Percentiles rank a stretch among this genome's conserved stretches.
These are phyloP conservation scores for Trametes maxima DNA, from an alignment of 768 basidiomycete species.

Conservation along the genomic window DNA sequence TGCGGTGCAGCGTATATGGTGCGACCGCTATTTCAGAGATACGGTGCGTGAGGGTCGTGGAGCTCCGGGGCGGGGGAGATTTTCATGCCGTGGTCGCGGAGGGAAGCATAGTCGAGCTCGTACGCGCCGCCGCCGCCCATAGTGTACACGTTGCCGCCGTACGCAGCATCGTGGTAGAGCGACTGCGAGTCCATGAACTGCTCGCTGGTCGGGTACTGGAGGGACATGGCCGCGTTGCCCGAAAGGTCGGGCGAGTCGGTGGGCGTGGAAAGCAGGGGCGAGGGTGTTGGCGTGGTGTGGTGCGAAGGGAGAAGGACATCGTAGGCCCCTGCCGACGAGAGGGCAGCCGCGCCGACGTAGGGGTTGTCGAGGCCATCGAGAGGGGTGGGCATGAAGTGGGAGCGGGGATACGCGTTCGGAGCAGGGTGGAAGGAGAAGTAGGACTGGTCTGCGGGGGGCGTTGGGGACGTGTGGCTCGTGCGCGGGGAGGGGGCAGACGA, in stretches of 20 bases:
- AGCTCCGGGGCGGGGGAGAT: slow-evolving; percentile 12
- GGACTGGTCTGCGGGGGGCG: slow-evolving; percentile 1
- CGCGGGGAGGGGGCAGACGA: slow-evolving; percentile 12
- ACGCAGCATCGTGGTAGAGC: slow-evolving; percentile 5
- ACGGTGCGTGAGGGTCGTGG: slow-evolving; percentile 7
- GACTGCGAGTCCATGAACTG: slow-evolving; percentile 14
- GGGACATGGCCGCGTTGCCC: not conserved
- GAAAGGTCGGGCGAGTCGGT: slow-evolving; percentile 11
- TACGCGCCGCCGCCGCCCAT: slow-evolving; percentile 23
- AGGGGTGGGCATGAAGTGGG: slow-evolving; percentile 2
- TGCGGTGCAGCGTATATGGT: not conserved
- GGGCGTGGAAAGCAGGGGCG: slow-evolving; percentile 15
- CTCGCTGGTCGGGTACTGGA: slow-evolving; percentile 9
- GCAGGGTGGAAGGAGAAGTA: slow-evolving; percentile 15
- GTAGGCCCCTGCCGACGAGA: slow-evolving; percentile 4
- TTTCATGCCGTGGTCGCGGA: slow-evolving; percentile 31
- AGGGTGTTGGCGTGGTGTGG: slow-evolving; percentile 13
- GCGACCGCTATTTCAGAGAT: not conserved
- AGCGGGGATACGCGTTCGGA: not conserved
- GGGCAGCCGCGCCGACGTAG: slow-evolving; percentile 1
- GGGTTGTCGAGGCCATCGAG: slow-evolving; percentile 9
- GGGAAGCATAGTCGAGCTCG: slow-evolving; percentile 32
- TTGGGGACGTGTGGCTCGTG: slow-evolving; percentile 1
- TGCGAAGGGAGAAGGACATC: slow-evolving; percentile 15
- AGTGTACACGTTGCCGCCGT: not conserved